Evolutionary conservation across 83 land plant species (phyloP), one percentile per base, ranked within the genome.

Genomic region (Picea abies): DNA sequence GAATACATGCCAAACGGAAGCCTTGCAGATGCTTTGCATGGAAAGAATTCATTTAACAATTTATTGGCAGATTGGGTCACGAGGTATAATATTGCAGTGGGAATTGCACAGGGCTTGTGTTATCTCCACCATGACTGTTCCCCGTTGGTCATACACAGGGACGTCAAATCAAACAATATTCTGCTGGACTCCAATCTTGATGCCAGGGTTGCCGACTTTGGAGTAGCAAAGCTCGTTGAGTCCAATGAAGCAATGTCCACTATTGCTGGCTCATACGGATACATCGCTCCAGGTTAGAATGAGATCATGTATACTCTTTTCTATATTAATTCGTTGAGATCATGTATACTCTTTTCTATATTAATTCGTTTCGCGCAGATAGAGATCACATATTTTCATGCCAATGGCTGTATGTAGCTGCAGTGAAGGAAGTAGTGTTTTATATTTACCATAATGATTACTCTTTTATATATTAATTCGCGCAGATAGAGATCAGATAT

Each of bases 1-100:
- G 99, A 97, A 79, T 95, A 86, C 90, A 94, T 97, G 99, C 92
- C 92, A 0, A 94, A 97, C 75, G 99, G 99, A 10, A 97, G 90
- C 88, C 82, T 96, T 64, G 98, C 92, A 11, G 95, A 96, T 84
- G 49, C 86, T 37, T 72, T 96, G 79, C 98, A 94, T 79, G 91
- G 98, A 64, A 82, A 84, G 84, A 78, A 80, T 80, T 64, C 69
- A 44, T 4, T 63, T 17, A 84, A 83, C 16, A 77, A 78, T 72
- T 19, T 88, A 29, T 80, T 95, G 10, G 60, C 60, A 14, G 94
- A 93, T 58, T 95, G 97, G 97, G 39, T 70, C 5, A 82, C 91
- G 16, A 83, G 91, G 61, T 89, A 83, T 84, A 86, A 91, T 63
- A 88, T 96, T 65, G 98, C 97, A 6, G 78, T 87, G 79, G 92